Evolutionary conservation across 2,329 filamentous ascomycete genomes (phyloP).

Genomic region (Biscogniauxia mediterranea): DNA sequence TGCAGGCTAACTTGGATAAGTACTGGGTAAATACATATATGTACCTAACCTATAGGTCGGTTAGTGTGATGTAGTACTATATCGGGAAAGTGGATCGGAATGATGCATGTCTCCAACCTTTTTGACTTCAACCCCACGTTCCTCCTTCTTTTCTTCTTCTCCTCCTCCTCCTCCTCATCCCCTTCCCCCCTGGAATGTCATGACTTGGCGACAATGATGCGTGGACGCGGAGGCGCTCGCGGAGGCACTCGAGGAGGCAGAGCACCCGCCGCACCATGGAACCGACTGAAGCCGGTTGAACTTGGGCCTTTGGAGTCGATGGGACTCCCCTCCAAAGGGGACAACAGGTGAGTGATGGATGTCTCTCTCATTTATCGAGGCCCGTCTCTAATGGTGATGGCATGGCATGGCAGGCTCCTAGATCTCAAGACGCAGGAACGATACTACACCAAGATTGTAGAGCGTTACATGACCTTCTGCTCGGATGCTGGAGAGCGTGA

Average conservation of each 20-base stretch:
- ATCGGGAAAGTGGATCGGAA: too few species aligned
- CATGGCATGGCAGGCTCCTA: conserved; percentile 53
- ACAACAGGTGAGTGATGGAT: conserved; percentile 62
- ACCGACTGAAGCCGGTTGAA: conserved; percentile 69
- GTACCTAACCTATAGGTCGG: too few species aligned
- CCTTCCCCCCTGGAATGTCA: conserved; percentile 5
- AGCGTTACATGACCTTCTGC: conserved; percentile 88
- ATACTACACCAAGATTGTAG: conserved; percentile 84
- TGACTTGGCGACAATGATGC: conserved; percentile 31
- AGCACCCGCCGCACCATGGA: conserved; percentile 59
- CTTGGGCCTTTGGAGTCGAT: conserved; percentile 77
- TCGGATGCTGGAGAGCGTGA: conserved; percentile 68
- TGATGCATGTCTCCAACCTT: neutral
- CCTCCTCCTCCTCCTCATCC: neutral
- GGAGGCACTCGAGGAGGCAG: conserved; percentile 29
- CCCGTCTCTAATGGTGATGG: conserved; percentile 2
- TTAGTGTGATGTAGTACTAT: too few species aligned
- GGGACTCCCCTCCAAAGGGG: conserved; percentile 87
- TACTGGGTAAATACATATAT: too few species aligned
- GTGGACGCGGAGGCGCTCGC: conserved; percentile 32
- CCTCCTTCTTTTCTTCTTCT: too few species aligned
- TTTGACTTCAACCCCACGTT: neutral
- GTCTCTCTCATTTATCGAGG: neutral
- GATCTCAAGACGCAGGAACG: conserved; percentile 76
- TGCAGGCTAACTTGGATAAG: too few species aligned